These are phyloP conservation scores for Lagenaria siceraria DNA, from an alignment of 306 rosid species.

Conservation along the genomic window DNA sequence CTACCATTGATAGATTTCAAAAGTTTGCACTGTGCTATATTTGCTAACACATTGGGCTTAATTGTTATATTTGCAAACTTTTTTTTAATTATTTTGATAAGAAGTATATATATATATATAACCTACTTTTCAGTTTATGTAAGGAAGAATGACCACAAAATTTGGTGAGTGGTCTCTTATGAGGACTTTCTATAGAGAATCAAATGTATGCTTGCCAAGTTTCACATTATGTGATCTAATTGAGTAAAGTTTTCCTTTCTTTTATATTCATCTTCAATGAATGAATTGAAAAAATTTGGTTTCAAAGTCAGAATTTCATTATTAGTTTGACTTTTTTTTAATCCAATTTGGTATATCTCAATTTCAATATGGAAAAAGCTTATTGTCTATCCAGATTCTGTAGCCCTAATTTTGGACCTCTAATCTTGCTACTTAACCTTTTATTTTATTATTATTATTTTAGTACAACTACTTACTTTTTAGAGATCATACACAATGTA, in stretches of 20 bases:
- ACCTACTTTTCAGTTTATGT: neutral
- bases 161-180: neutral
- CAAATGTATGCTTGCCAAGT: neutral
- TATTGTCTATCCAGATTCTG: neutral
- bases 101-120: neutral
- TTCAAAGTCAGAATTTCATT: neutral
- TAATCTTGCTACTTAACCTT: neutral
- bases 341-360: neutral
- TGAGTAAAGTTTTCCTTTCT: neutral
- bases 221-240: neutral
- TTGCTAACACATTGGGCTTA: too few species aligned
- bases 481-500: too few species aligned
- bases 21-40: too few species aligned
- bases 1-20: too few species aligned
- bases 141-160: neutral
- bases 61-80: too few species aligned
- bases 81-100: too few species aligned
- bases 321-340: neutral
- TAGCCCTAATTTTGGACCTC: neutral
- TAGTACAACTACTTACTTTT: too few species aligned
- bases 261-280: neutral
- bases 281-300: neutral
- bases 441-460: too few species aligned
- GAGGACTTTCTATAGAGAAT: neutral
- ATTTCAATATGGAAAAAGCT: neutral